phyloP scores from a whole-genome alignment of 2,329 filamentous ascomycete species.

The Fusarium avenaceum region DNA sequence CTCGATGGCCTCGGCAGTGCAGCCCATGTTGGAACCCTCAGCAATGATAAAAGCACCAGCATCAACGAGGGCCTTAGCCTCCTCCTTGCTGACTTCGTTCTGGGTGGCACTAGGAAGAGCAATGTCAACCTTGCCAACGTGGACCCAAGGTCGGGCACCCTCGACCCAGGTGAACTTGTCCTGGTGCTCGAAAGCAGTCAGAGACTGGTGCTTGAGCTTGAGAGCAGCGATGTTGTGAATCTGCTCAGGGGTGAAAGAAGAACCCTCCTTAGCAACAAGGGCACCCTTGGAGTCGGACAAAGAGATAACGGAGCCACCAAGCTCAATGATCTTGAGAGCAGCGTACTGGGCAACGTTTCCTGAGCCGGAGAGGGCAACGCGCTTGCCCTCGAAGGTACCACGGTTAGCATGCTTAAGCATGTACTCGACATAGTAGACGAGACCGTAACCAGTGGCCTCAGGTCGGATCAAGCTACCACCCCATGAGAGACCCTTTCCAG shows the following conservation, averaged over 20 bases:
- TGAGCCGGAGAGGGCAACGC: slow-evolving; percentile 94
- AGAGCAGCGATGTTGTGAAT: slow-evolving; percentile 83
- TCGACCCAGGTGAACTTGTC: slow-evolving; percentile 86
- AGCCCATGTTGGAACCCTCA: slow-evolving; percentile 99
- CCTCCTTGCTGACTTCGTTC: slow-evolving; percentile 95
- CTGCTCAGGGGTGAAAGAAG: slow-evolving; percentile 82
- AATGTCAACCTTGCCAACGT: slow-evolving; percentile 90
- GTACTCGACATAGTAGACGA: slow-evolving; percentile 96
- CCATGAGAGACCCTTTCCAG: slow-evolving; percentile 94
- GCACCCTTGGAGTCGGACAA: slow-evolving; percentile 93
- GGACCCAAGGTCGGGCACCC: slow-evolving; percentile 90
- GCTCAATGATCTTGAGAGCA: slow-evolving; percentile 95
- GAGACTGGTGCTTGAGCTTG: slow-evolving; percentile 88
- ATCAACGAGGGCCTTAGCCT: slow-evolving; percentile 84
- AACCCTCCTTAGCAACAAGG: slow-evolving; percentile 79
- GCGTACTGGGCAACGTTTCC: slow-evolving; percentile 99
- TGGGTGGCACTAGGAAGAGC: slow-evolving; percentile 95
- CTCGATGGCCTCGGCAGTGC: slow-evolving; percentile 94
- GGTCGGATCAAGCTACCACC: slow-evolving; percentile 94
- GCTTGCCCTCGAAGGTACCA: slow-evolving; percentile 90
- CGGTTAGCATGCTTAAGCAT: slow-evolving; percentile 94
- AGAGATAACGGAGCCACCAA: slow-evolving; percentile 91
- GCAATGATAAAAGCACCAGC: slow-evolving; percentile 87
- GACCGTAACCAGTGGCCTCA: slow-evolving; percentile 96
- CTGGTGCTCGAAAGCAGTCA: slow-evolving; percentile 77